These are phyloP conservation scores for Alternaria sp. DNA, from an alignment of 2,329 filamentous ascomycete species.

Conservation along the genomic window DNA sequence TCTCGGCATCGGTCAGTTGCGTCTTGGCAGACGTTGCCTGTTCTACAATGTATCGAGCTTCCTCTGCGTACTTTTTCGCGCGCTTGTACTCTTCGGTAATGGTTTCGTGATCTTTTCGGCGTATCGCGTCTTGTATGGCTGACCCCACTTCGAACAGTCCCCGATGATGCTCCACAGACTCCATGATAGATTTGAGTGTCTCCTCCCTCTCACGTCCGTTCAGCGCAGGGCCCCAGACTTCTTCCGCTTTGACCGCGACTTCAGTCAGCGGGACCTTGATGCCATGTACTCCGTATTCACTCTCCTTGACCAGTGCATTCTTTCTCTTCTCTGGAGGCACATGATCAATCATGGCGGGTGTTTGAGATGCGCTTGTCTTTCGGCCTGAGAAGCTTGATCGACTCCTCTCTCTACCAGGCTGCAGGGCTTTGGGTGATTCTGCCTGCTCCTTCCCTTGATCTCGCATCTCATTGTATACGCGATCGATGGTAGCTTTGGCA, in stretches of 20 bases:
- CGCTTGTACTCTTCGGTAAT: slow-evolving; percentile 86
- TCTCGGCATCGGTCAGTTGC: slow-evolving; percentile 76
- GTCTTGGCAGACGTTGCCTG: slow-evolving; percentile 58
- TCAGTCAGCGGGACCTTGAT: slow-evolving; percentile 90
- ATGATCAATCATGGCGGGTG: slow-evolving; percentile 41
- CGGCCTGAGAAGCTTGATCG: slow-evolving; percentile 65
- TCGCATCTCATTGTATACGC: slow-evolving; percentile 96
- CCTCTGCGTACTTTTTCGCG: slow-evolving; percentile 82
- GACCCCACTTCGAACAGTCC: slow-evolving; percentile 83
- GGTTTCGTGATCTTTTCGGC: slow-evolving; percentile 86
- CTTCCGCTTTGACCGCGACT: slow-evolving; percentile 91
- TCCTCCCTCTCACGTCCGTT: slow-evolving; percentile 92
- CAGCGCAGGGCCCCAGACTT: slow-evolving; percentile 94
- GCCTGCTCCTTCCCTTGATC: slow-evolving; percentile 67
- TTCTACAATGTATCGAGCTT: slow-evolving; percentile 74
- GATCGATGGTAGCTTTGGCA: slow-evolving; percentile 97
- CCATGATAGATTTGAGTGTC: slow-evolving; percentile 78
- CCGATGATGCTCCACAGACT: slow-evolving; percentile 78
- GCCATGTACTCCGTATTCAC: slow-evolving; percentile 57
- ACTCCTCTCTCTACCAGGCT: slow-evolving; percentile 73
- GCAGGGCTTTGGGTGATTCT: slow-evolving; percentile 45
- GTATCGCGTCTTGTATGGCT: slow-evolving; percentile 82
- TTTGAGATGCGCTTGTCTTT: slow-evolving; percentile 53
- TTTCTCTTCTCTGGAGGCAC: slow-evolving; percentile 71
- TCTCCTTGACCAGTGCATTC: slow-evolving; percentile 91